phyloP scores from a whole-genome alignment of 1,284 basidiomycete species.

The Ganoderma sinense region DNA sequence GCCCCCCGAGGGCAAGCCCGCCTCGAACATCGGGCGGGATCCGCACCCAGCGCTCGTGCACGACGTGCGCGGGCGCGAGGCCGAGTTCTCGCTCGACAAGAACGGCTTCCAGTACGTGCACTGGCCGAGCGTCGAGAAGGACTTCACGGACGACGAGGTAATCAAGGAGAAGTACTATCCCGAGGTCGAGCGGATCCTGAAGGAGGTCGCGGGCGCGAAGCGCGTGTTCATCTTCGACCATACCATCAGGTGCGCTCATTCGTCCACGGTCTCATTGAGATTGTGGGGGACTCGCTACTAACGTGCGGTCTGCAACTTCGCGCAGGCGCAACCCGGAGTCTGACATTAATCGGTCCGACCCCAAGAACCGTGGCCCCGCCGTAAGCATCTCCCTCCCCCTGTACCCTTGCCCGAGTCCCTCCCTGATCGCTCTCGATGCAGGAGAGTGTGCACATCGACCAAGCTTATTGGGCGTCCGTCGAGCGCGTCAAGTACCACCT shows the following conservation, averaged over 20 bases:
- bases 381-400: conserved; percentile 36
- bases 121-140: conserved; percentile 49
- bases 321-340: conserved; percentile 30
- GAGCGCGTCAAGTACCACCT: conserved; percentile 62
- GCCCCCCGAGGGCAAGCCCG: conserved; percentile 32
- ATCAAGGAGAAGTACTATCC: conserved; percentile 48
- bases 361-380: conserved; percentile 40
- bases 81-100: conserved; percentile 46
- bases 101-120: conserved; percentile 55
- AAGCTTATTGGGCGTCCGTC: conserved; percentile 57
- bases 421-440: conserved; percentile 8
- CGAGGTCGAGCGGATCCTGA: conserved; percentile 53
- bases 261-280: conserved; percentile 21
- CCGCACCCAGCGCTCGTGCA: conserved; percentile 36
- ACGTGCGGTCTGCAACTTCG: background rate
- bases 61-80: conserved; percentile 44
- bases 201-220: conserved; percentile 48
- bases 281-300: too few species aligned
- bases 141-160: conserved; percentile 48
- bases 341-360: conserved; percentile 15
- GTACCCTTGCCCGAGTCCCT: background rate
- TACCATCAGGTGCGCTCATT: conserved; percentile 45
- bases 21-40: conserved; percentile 37
- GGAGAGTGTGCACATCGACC: conserved; percentile 62
- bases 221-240: conserved; percentile 54